Evolutionary conservation across 2,329 filamentous ascomycete genomes (phyloP), one percentile per base, ranked within the genome.

Genomic region (Furcasterigmium sp.): DNA sequence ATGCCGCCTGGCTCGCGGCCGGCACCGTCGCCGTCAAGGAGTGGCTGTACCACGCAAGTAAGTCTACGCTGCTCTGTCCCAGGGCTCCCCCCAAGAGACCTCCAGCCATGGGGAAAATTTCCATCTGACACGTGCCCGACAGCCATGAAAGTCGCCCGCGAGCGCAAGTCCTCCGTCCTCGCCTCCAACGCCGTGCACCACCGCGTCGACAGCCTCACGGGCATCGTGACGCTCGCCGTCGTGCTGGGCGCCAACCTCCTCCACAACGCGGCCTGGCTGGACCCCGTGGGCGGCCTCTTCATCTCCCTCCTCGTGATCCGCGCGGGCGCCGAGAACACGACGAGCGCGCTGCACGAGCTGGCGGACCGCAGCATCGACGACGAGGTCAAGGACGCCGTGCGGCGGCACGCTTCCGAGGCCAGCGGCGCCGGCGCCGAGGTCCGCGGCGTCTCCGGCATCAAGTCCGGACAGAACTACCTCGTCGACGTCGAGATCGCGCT

Each of bases 171-270:
- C 11, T 94, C 91, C 7, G 90, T 98, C 46, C 80, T 98, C 19
- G 91, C 91, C 30, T 96, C 91, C 46, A 98, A 98, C 60, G 91
- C 93, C 46, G 78, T 97, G 52, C 93, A 98, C 67, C 93, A 97
- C 70, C 88, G 93, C 47, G 84, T 98, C 60, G 93, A 98, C 66
- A 95, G 90, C 46, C 76, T 96, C 44, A 98, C 93, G 2, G 91
- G 91, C 51, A 87, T 97, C 55, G 93, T 97, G 44, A 94, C 93
- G 2, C 76, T 97, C 23, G 75, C 86, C 45, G 91, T 88, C 19
- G 95, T 98, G 56, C 80, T 89, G 15, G 91, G 90, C 36, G 90
- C 91, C 38, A 95, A 97, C 63, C 73, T 94, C 41, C 75, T 96
- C 51, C 76, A 84, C 44, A 85, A 91, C 56, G 91, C 91, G 42